phyloP scores from a whole-genome alignment of 305 asterid species.

The Solanum hybrid region DNA sequence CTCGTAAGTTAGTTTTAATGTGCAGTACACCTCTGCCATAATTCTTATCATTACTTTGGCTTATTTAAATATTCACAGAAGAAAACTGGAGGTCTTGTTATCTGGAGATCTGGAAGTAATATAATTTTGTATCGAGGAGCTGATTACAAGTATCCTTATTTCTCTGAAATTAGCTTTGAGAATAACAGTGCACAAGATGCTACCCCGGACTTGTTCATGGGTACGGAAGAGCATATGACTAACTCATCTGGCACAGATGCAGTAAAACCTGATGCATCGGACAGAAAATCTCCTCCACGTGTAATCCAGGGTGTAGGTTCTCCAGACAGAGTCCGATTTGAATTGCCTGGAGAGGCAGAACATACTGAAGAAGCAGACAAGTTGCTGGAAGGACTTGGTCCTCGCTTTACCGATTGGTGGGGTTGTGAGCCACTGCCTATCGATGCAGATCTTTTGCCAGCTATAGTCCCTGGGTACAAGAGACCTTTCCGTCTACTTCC shows the following conservation, averaged over 20 bases:
- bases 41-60: background rate
- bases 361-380: slow-evolving; percentile 70
- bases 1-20: background rate
- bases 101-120: slow-evolving; percentile 95
- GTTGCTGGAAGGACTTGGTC: slow-evolving; percentile 87
- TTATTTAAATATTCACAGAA: slow-evolving; percentile 42
- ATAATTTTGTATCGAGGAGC: slow-evolving; percentile 83
- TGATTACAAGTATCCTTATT: slow-evolving; percentile 83
- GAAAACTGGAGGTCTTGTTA: slow-evolving; percentile 90
- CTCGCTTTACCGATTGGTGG: slow-evolving; percentile 96
- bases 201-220: slow-evolving; percentile 24
- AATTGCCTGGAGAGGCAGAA: slow-evolving; percentile 84
- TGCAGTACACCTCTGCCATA: background rate
- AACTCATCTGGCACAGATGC: slow-evolving; percentile 21
- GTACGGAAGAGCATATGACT: slow-evolving; percentile 18
- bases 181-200: slow-evolving; percentile 29
- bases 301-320: slow-evolving; percentile 76
- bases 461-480: slow-evolving; percentile 69
- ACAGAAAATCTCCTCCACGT: slow-evolving; percentile 28
- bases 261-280: slow-evolving; percentile 18
- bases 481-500: slow-evolving; percentile 91
- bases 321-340: slow-evolving; percentile 80
- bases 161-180: slow-evolving; percentile 27
- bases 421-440: slow-evolving; percentile 85
- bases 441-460: slow-evolving; percentile 95